Base-by-base conservation (phyloP, 768 basidiomycete species). In the Podaxis mareebaensis region DNA sequence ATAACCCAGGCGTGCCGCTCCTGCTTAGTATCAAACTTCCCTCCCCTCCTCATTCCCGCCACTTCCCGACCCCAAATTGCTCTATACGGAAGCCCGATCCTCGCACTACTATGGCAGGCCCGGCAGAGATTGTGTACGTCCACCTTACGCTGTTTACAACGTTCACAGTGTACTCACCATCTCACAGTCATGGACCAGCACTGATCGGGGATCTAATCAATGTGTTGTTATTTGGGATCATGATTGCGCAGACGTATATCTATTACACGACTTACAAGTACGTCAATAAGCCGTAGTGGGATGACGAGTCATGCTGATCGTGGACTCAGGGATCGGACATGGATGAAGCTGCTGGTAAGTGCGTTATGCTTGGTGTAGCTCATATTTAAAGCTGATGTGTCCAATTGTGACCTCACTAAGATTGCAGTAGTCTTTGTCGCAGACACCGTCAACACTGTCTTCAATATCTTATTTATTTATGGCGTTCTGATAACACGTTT, bases 341-440 rank as follows among this genome's bases (percentile, higher is more conserved):
- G 81, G 77, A 79, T 85, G 68, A 83, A 80, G 64, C 38, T 70
- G 0, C 77, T 83, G 62, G 83, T 84, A 56, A 44, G 80, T 71
- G 15, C 42, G 7, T 30, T 30, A 30, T 30, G n/a, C n/a, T 17
- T 15, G 1, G 20, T 1, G 3, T 15, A 44, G 20, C 7, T 20
- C 17, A 7, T 5, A 15, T 20, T 20, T n/a, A 20, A 44, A 6
- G 42, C 20, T 12, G 10, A 15, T 12, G 42, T 15, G 42, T 20
- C 13, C 12, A 5, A 20, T 8, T n/a, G 17, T 20, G 17, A 44
- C 42, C 40, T 30, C 13, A 17, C 13, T 15, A 44, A 58, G 59
- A 38, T 60, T 15, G 17, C 52, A 15, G 30, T 36, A 17, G 71
- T 85, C 3, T 75, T 85, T 55, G 15, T 82, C 8, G 79, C 78